Percentiles rank a stretch among this genome's conserved stretches.
These are phyloP conservation scores for Pseudogymnoascus sp. DNA, from an alignment of 2,329 filamentous ascomycete genomes.

Conservation along the genomic window DNA sequence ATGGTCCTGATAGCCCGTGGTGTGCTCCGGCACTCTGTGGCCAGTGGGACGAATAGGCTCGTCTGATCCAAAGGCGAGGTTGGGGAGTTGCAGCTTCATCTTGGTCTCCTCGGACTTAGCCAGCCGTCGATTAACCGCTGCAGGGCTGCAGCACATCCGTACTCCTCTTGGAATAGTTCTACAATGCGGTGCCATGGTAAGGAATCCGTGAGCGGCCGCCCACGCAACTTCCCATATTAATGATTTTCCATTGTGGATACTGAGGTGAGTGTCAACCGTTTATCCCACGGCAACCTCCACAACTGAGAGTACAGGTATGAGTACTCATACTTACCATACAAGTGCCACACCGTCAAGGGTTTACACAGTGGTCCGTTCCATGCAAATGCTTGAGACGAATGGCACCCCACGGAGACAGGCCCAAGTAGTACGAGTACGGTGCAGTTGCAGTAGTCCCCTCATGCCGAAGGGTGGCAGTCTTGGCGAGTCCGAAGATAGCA, in stretches of 20 bases:
- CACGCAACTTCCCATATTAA: conserved; percentile 5
- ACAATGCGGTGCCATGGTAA: neutral
- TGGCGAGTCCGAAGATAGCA: neutral
- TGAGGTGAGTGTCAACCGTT: neutral
- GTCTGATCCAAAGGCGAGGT: conserved; percentile 3
- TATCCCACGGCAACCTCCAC: neutral
- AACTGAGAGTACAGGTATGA: neutral
- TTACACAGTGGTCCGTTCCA: neutral
- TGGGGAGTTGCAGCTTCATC: neutral
- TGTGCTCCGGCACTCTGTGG: conserved; percentile 3
- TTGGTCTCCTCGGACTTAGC: conserved; percentile 2
- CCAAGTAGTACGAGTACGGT: neutral
- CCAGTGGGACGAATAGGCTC: neutral
- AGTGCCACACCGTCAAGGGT: neutral
- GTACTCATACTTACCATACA: conserved; percentile 8
- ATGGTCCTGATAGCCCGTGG: neutral
- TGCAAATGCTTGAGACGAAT: conserved; percentile 3
- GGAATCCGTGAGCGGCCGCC: neutral
- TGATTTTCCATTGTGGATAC: conserved; percentile 11
- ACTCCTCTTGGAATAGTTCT: neutral
- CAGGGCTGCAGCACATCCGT: neutral
- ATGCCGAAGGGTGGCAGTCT: neutral
- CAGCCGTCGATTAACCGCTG: conserved; percentile 1
- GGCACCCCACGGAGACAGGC: neutral
- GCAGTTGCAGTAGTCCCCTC: neutral